These are phyloP conservation scores for Hygrocybe punicea DNA, from an alignment of 768 basidiomycete genomes.

Conservation along the genomic window DNA sequence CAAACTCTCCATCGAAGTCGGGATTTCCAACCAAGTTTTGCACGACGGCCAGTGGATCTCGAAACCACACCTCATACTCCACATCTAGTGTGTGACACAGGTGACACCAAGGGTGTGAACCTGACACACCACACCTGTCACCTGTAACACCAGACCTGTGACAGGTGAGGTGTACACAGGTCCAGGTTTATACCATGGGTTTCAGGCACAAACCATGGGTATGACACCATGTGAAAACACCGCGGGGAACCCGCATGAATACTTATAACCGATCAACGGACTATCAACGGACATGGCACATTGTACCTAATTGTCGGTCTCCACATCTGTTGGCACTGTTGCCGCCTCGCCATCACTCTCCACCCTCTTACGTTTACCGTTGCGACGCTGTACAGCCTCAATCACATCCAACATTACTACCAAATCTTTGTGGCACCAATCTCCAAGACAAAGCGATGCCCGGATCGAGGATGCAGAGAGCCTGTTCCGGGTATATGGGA, in stretches of 20 bases:
- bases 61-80: too few species aligned
- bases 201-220: neutral
- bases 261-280: neutral
- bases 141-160: constrained; percentile 1
- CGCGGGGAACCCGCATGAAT: neutral
- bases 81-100: neutral
- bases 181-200: neutral
- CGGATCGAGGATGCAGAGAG: constrained; percentile 16
- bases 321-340: neutral
- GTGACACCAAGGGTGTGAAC: neutral
- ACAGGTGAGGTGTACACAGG: neutral
- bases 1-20: too few species aligned
- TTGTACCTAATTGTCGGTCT: neutral
- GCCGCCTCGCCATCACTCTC: neutral
- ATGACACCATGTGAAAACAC: neutral
- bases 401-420: constrained; percentile 1
- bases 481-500: constrained; percentile 11
- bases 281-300: neutral
- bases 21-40: too few species aligned
- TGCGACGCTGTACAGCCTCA: neutral
- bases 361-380: neutral
- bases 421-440: constrained; percentile 14
- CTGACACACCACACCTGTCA: constrained; percentile 1
- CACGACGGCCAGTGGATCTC: too few species aligned
- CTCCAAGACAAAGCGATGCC: constrained; percentile 21